These are phyloP conservation scores for Luffa aegyptiaca DNA, from an alignment of 306 rosid genomes.

Conservation along the genomic window DNA sequence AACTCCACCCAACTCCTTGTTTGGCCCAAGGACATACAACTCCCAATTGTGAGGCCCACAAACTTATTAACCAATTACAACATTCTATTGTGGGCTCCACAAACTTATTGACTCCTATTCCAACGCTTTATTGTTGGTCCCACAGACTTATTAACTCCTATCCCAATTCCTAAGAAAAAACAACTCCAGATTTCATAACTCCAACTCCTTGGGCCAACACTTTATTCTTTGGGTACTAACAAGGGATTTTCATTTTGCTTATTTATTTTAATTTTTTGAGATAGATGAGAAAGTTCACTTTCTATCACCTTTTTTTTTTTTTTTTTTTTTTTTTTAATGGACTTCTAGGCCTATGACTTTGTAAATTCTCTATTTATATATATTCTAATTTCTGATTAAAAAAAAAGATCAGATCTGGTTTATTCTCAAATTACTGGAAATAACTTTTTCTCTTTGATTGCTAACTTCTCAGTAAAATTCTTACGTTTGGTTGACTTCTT, in stretches of 20 bases:
- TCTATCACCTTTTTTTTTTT: neutral
- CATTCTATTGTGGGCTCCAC: too few species aligned
- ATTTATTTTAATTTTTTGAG: neutral
- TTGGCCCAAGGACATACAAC: too few species aligned
- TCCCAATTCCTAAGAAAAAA: too few species aligned
- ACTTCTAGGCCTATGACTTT: neutral
- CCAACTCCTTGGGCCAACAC: too few species aligned
- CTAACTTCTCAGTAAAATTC: neutral
- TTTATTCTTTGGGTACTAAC: neutral
- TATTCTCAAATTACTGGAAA: neutral
- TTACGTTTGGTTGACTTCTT: neutral
- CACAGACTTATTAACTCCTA: too few species aligned
- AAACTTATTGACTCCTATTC: too few species aligned
- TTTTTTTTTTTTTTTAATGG: neutral
- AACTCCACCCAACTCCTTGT: too few species aligned
- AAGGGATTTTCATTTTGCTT: neutral
- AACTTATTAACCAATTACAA: too few species aligned
- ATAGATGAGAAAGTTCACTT: neutral
- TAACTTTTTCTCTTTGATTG: neutral
- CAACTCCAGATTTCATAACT: too few species aligned
- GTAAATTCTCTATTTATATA: neutral
- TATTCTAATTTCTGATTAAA: neutral
- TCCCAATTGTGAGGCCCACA: too few species aligned
- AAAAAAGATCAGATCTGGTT: neutral
- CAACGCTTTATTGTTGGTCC: too few species aligned